These are phyloP conservation scores for Aspergillus viridinutans DNA, from an alignment of 2,329 filamentous ascomycete genomes.

Conservation along the genomic window DNA sequence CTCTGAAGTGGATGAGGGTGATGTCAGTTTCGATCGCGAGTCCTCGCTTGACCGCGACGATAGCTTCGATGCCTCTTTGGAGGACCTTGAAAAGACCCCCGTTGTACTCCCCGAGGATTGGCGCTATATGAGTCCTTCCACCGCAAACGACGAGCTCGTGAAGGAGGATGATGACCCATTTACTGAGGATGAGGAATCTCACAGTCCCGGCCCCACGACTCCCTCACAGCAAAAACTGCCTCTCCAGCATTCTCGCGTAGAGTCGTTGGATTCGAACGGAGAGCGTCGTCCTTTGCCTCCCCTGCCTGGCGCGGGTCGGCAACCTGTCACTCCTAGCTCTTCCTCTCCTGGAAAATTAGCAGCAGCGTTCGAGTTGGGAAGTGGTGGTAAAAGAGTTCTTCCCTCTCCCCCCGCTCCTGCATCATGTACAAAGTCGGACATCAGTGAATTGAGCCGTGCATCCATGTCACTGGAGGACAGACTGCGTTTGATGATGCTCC, in stretches of 20 bases:
- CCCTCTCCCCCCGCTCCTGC: slow-evolving; percentile 68
- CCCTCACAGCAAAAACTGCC: slow-evolving; percentile 31
- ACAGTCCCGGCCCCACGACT: slow-evolving; percentile 58
- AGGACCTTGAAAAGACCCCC: slow-evolving; percentile 94
- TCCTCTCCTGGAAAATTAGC: slow-evolving; percentile 62
- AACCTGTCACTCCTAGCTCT: slow-evolving; percentile 42
- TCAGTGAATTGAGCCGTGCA: slow-evolving; percentile 67
- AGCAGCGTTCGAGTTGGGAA: slow-evolving; percentile 67
- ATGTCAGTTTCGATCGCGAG: slow-evolving; percentile 57
- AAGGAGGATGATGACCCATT: slow-evolving; percentile 64
- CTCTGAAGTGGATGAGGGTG: slow-evolving; percentile 65
- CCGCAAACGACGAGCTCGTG: slow-evolving; percentile 51
- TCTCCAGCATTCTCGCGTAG: slow-evolving; percentile 55
- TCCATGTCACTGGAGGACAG: slow-evolving; percentile 84
- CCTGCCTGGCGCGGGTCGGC: slow-evolving; percentile 56
- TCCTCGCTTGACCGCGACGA: slow-evolving; percentile 67
- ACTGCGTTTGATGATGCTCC: slow-evolving; percentile 80
- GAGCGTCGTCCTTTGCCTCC: slow-evolving; percentile 84
- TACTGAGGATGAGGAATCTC: slow-evolving; percentile 59
- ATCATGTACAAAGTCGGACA: slow-evolving; percentile 68
- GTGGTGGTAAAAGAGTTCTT: slow-evolving; percentile 62
- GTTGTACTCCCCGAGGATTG: slow-evolving; percentile 97
- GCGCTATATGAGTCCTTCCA: slow-evolving; percentile 70
- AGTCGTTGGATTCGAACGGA: slow-evolving; percentile 71
- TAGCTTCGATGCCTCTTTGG: slow-evolving; percentile 91